Base-by-base conservation (phyloP, 2,329 filamentous ascomycete species). In the Exophiala sp. region DNA sequence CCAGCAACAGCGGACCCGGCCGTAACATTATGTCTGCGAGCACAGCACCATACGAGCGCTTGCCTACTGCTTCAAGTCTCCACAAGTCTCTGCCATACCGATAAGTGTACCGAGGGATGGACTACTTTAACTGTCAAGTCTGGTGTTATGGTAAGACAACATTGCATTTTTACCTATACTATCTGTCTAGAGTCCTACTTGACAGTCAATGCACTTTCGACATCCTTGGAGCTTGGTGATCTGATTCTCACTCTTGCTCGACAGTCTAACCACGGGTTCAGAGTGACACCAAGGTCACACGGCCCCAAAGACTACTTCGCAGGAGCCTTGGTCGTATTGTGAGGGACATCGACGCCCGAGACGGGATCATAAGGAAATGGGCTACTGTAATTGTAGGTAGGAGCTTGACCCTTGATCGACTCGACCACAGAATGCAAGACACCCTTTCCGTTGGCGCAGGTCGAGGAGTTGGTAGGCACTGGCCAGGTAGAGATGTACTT, bases 401-500 rank as follows among this genome's bases (percentile, higher is more conserved):
- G 34, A 13, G 39, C 44, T 21, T 42, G 29, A 8, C 52, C 52
- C 16, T 43, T 45, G 52, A 29, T 43, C 1, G 38, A 43, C 24
- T 50, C 43, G 16, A 51, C 43, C 13, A 54, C 48, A 8, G 47
- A 46, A 18, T 43, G 32, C 47, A 54, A 48, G 29, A 54, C 52
- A 34, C 86, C 86, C 1, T 70, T 94, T 55, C 86, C 87, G 0
- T 79, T 85, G 10, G 86, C 88, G 22, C 82, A 94, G 14, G 76
- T 94, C 10, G 69, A 82, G 63, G 81, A 78, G n/a, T 71, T 94
- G 50, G 87, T 54, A 0, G 52, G 52, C 13, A 50, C 34, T n/a
- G 52, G 52, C 52, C 52, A 54, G 19, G 61, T 64, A 4, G 52
- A 27, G 3, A 51, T 46, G 8, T 63, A 58, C 13, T 57, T 37